These are phyloP conservation scores for Alternaria angustiovoidea DNA, from an alignment of 2,329 filamentous ascomycete species.

Conservation along the genomic window DNA sequence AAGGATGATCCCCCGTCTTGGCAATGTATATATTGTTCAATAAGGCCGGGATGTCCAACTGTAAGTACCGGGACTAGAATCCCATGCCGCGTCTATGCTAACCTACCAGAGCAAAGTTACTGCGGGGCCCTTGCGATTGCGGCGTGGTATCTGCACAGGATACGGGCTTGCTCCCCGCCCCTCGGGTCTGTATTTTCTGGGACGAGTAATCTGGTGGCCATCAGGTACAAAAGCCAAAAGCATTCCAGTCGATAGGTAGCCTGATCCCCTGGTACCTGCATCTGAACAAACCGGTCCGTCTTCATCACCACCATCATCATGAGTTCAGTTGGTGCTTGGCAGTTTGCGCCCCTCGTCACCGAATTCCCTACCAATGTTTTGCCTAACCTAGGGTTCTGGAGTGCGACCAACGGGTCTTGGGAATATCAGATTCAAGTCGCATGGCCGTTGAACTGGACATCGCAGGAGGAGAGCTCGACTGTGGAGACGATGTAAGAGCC, in stretches of 20 bases:
- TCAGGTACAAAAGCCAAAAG: conserved; percentile 8
- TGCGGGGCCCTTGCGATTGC: conserved; percentile 7
- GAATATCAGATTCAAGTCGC: conserved; percentile 45
- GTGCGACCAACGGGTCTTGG: conserved; percentile 44
- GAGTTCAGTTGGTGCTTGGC: conserved; percentile 38
- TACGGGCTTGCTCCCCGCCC: conserved; percentile 13
- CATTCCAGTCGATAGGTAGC: background rate
- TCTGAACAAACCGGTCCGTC: background rate
- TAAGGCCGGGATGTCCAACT: conserved; percentile 13
- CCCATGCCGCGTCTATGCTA: conserved; percentile 13
- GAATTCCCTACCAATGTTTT: conserved; percentile 35
- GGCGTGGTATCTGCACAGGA: conserved; percentile 12
- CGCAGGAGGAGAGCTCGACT: conserved; percentile 27
- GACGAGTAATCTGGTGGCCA: background rate
- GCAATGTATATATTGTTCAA: conserved; percentile 8
- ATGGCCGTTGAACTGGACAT: conserved; percentile 46
- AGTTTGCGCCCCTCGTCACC: conserved; percentile 37
- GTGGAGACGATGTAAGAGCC: conserved; percentile 43
- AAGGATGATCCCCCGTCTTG: conserved; percentile 6
- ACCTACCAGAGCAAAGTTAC: conserved; percentile 9
- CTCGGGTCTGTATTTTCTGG: conserved; percentile 3
- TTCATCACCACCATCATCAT: conserved; percentile 19
- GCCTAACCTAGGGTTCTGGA: conserved; percentile 42
- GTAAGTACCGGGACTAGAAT: conserved; percentile 18
- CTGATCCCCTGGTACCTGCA: conserved; percentile 1